Percentiles rank a stretch among this genome's conserved stretches.
Evolutionary conservation across 306 rosid genomes (phyloP).

Genomic region (Inga leiocalycina): DNA sequence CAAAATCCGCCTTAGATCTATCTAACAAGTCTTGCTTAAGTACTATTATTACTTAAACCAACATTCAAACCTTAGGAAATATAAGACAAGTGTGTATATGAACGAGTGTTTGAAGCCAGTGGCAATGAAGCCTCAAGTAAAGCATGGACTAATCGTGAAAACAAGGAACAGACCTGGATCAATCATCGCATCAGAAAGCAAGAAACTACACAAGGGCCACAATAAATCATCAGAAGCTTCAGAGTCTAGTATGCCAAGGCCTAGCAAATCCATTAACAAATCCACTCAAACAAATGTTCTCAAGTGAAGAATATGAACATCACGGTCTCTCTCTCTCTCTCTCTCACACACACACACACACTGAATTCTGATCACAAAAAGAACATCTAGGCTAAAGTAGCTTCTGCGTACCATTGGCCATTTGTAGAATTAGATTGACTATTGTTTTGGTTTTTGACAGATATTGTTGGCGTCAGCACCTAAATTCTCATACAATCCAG

Average conservation of each 20-base stretch:
- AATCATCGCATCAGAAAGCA: background rate
- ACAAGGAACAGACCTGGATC: background rate
- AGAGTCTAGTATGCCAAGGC: background rate
- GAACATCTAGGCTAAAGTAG: background rate
- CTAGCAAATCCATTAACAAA: slow-evolving; percentile 11
- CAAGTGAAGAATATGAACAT: background rate
- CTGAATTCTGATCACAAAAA: background rate
- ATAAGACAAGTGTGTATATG: background rate
- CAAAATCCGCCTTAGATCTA: too few relatives aligned
- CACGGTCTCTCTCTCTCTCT: background rate
- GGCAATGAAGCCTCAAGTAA: background rate
- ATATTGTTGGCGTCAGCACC: background rate
- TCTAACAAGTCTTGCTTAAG: background rate
- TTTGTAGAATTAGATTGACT: background rate
- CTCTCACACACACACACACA: too few relatives aligned
- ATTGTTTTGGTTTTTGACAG: background rate
- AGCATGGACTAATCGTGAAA: background rate
- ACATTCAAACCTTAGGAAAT: background rate
- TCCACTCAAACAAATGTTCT: slow-evolving; percentile 1
- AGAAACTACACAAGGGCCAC: background rate
- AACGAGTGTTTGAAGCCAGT: background rate
- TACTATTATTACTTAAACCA: background rate
- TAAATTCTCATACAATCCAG: too few relatives aligned
- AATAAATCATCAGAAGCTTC: background rate
- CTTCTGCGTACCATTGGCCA: background rate